Evolutionary conservation across 768 basidiomycete species (phyloP), one percentile per base, ranked within the genome.

Genomic region (Xerocomus potaroensis): DNA sequence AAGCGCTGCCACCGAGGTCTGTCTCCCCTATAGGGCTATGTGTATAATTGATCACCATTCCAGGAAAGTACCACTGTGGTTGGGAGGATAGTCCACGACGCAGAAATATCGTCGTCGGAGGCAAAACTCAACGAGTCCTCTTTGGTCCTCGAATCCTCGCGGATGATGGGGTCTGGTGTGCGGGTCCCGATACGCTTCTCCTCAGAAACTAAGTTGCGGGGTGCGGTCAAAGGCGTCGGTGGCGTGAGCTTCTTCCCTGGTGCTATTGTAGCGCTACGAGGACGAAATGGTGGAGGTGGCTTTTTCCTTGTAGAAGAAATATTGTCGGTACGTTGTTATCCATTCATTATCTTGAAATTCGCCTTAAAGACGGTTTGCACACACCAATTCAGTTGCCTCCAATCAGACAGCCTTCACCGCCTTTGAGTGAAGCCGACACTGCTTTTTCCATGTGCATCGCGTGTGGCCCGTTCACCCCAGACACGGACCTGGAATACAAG

Each of bases 201-300:
- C 26, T 69, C 78, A 5, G 69, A 71, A 18, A 70, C 88, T 43
- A 81, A 80, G 55, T 74, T 95, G 2, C 76, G 84, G 31, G 83
- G 83, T 15, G 76, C 78, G 1, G 59, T 72, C 12, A 74, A 74
- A 45, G 88, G 87, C 10, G 70, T 79, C 9, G 78, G 77, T 14
- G 81, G 82, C 0, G 67, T 84, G 9, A 84, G 88, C 1, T 61
- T 98, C 33, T 98, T 94, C 60, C 91, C 93, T 5, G 96, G 96
- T 4, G 83, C 83, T 23, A 80, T 98, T 42, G 85, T 85, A 2
- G 92, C 86, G 0, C 60, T 97, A 26, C 88, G 81, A 50, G 96
- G 96, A 0, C 80, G 78, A 62, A 98, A 98, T 64, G 92, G 93
- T 1, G 90, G 92, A 2, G 93, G 90, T 5, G 87, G 83, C 3